phyloP scores from a whole-genome alignment of 805 yeast genomes.

The Ogataea dorogensis region DNA sequence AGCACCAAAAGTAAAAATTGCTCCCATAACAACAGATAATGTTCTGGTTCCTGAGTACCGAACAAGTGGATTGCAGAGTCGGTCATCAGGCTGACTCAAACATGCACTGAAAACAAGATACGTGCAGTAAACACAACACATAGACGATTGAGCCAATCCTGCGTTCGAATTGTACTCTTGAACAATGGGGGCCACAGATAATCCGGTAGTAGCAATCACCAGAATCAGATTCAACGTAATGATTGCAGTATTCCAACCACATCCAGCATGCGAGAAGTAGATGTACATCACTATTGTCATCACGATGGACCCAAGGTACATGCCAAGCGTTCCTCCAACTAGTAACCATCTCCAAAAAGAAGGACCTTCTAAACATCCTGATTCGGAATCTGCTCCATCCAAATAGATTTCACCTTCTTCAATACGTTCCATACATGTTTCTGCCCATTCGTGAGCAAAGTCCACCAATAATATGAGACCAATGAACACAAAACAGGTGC shows the following conservation, averaged over 20 bases:
- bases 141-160: constrained; percentile 93
- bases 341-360: constrained; percentile 76
- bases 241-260: constrained; percentile 87
- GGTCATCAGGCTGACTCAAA: constrained; percentile 95
- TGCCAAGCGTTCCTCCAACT: constrained; percentile 80
- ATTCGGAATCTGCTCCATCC: constrained; percentile 45
- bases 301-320: constrained; percentile 73
- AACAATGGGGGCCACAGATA: constrained; percentile 77
- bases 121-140: constrained; percentile 93
- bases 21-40: constrained; percentile 83
- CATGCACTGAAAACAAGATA: constrained; percentile 90
- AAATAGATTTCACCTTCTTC: constrained; percentile 67
- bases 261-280: constrained; percentile 77
- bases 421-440: constrained; percentile 85
- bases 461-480: constrained; percentile 90
- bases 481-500: constrained; percentile 81
- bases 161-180: constrained; percentile 94
- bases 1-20: constrained; percentile 89
- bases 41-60: constrained; percentile 90
- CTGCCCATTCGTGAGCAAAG: constrained; percentile 99
- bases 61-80: constrained; percentile 84
- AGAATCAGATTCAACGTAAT: constrained; percentile 73
- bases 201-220: constrained; percentile 57
- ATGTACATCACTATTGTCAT: constrained; percentile 79
- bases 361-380: constrained; percentile 35